These are phyloP conservation scores for Ascochyta koolunga DNA, from an alignment of 2,329 filamentous ascomycete genomes.

Conservation along the genomic window DNA sequence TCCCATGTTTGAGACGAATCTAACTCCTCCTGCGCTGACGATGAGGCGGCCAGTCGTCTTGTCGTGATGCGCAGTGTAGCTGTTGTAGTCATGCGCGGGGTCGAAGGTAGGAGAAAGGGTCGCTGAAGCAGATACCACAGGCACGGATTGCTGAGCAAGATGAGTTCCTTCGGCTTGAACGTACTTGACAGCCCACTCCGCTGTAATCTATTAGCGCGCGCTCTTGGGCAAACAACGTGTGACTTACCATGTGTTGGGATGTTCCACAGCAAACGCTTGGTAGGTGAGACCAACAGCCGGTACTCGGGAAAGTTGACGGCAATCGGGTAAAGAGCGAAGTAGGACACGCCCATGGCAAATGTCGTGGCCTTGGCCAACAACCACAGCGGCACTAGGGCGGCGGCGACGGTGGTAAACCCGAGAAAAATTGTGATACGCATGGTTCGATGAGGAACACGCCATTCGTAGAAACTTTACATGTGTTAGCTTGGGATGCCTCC, in stretches of 20 bases:
- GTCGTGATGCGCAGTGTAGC: slow-evolving; percentile 26
- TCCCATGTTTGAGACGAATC: slow-evolving; percentile 23
- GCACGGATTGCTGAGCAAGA: neutral
- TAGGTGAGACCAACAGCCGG: slow-evolving; percentile 43
- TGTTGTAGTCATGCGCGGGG: slow-evolving; percentile 22
- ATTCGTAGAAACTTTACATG: slow-evolving; percentile 45
- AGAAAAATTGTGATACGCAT: slow-evolving; percentile 32
- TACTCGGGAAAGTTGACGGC: slow-evolving; percentile 44
- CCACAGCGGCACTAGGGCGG: slow-evolving; percentile 30
- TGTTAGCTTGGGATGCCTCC: neutral
- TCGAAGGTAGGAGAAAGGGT: slow-evolving; percentile 6
- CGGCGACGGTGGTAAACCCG: slow-evolving; percentile 24
- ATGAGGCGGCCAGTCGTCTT: slow-evolving; percentile 24
- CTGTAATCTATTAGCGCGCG: slow-evolving; percentile 6
- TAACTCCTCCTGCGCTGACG: slow-evolving; percentile 23
- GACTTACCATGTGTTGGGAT: slow-evolving; percentile 43
- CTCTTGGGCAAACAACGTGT: neutral
- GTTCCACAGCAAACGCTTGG: slow-evolving; percentile 46
- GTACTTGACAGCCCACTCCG: slow-evolving; percentile 45
- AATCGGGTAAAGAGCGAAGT: slow-evolving; percentile 46
- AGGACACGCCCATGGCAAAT: slow-evolving; percentile 35
- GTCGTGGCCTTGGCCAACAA: slow-evolving; percentile 39
- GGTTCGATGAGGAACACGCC: slow-evolving; percentile 40
- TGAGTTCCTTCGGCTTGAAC: slow-evolving; percentile 36
- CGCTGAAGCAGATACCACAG: neutral